phyloP scores from a whole-genome alignment of 257 asterid genomes.

The Ajuga chamaepitys region DNA sequence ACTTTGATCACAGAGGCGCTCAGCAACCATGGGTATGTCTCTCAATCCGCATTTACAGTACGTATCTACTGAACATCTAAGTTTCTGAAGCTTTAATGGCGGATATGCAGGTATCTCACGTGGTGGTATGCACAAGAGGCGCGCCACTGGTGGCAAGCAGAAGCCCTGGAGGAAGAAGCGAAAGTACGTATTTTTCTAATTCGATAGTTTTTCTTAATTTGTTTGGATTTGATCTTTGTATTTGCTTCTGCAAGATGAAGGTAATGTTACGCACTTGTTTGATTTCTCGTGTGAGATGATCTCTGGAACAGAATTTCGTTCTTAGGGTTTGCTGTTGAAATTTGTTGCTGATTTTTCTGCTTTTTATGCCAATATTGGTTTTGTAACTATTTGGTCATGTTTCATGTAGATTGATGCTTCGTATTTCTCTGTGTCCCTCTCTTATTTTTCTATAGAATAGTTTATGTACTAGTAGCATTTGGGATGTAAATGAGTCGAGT shows the following conservation, averaged over 20 bases:
- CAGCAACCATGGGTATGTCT: constrained; percentile 16
- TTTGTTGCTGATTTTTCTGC: background rate
- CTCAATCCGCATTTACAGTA: background rate
- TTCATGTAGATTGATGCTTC: too few relatives aligned
- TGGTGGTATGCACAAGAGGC: constrained; percentile 58
- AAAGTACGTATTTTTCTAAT: constrained; percentile 21
- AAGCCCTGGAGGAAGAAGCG: constrained; percentile 65
- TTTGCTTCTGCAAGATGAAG: background rate
- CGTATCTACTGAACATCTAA: background rate
- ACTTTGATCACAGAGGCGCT: background rate
- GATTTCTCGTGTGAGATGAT: background rate
- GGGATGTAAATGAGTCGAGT: too few relatives aligned
- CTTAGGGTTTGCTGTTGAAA: background rate
- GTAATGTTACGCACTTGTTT: too few relatives aligned
- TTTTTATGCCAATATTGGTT: background rate
- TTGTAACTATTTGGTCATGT: background rate
- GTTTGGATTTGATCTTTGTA: background rate
- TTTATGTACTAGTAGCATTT: too few relatives aligned
- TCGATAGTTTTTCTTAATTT: background rate
- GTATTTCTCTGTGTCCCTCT: too few relatives aligned
- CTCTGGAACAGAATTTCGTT: background rate
- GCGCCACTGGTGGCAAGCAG: constrained; percentile 54
- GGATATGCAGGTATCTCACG: constrained; percentile 41
- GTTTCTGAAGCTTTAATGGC: background rate
- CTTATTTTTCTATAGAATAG: too few relatives aligned